Conservation (phyloP, 2,329 filamentous ascomycete species). For the Incumbomyces delicatus region DNA sequence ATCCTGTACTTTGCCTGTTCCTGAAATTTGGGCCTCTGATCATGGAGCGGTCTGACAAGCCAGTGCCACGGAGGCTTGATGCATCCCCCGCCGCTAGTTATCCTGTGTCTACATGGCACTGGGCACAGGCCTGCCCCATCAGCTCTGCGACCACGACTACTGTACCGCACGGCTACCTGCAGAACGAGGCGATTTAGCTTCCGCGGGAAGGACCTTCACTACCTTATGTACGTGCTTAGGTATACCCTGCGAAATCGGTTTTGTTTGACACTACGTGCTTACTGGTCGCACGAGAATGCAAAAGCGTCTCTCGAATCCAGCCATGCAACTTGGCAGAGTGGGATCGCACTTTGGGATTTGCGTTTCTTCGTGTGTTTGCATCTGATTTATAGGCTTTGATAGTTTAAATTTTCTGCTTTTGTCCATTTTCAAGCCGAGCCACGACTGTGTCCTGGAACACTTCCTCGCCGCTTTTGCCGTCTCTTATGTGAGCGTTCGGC, state of each 20-base stretch:
- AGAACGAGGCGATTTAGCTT: not conserved
- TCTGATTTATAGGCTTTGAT: not conserved
- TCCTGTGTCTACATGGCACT: not conserved
- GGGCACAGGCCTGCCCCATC: not conserved
- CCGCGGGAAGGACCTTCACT: not conserved
- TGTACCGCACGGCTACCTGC: not conserved
- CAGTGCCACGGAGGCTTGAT: not conserved
- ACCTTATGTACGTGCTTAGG: too few relatives aligned
- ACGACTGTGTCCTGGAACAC: not conserved
- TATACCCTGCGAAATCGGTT: too few relatives aligned
- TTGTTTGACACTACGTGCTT: not conserved
- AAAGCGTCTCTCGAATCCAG: not conserved
- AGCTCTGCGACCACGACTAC: not conserved
- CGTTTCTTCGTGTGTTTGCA: not conserved
- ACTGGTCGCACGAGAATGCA: slow-evolving; percentile 3
- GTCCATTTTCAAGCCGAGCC: not conserved
- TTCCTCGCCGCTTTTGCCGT: slow-evolving; percentile 6
- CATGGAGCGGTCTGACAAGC: not conserved
- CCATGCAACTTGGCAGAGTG: too few relatives aligned
- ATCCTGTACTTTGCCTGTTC: slow-evolving; percentile 3
- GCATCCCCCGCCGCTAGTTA: not conserved
- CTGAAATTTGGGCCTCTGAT: not conserved
- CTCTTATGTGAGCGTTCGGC: slow-evolving; percentile 2
- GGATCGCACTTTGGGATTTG: not conserved
- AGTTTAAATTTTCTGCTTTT: not conserved